Evolutionary conservation across 2,329 filamentous ascomycete species (phyloP).

Genomic region (Talaromyces pinophilus): DNA sequence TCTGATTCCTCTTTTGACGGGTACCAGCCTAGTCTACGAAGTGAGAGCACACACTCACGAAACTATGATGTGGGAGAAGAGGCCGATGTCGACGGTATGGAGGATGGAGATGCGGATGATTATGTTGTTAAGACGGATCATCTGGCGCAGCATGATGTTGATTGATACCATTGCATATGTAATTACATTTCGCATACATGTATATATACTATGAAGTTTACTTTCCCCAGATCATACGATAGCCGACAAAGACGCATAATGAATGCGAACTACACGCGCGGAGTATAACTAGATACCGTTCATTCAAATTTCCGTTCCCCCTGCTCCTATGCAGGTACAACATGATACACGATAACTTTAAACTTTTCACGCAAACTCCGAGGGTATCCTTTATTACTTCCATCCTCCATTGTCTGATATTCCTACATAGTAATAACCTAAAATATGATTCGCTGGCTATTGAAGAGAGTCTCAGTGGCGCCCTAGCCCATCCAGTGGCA

Average conservation of each 20-base stretch:
- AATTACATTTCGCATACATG: background rate
- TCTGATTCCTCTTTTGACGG: conserved; percentile 35
- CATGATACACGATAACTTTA: background rate
- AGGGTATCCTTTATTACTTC: background rate
- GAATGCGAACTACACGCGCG: background rate
- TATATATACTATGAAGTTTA: background rate
- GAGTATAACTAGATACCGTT: background rate
- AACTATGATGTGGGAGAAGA: conserved; percentile 31
- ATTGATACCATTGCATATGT: conserved; percentile 17
- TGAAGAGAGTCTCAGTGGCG: too few relatives aligned
- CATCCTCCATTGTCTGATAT: background rate
- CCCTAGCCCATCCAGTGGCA: background rate
- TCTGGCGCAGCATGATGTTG: conserved; percentile 27
- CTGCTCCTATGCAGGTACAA: background rate
- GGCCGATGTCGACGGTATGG: conserved; percentile 30
- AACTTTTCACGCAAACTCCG: background rate
- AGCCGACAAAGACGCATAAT: background rate
- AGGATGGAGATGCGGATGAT: conserved; percentile 39
- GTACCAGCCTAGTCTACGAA: conserved; percentile 20
- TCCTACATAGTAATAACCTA: too few relatives aligned
- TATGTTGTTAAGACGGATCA: conserved; percentile 45
- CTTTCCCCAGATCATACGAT: background rate
- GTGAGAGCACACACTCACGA: conserved; percentile 24
- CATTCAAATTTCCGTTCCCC: background rate
- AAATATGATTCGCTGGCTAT: too few relatives aligned